Evolutionary conservation across 2,329 filamentous ascomycete species (phyloP).

Genomic region (Apiospora hydei): DNA sequence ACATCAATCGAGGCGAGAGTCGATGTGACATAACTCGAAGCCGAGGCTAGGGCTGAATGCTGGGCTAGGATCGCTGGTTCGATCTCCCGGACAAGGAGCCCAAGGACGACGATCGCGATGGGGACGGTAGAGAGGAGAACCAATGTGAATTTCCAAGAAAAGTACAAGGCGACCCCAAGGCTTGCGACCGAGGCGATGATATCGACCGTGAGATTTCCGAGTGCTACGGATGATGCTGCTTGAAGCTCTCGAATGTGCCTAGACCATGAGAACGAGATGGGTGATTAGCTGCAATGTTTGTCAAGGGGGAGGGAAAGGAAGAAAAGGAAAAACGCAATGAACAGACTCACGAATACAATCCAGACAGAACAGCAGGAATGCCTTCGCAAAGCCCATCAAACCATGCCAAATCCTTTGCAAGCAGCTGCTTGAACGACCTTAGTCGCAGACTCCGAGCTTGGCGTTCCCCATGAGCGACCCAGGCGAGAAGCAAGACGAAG

Average conservation of each 20-base stretch:
- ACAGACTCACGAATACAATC: neutral
- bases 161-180: conserved; percentile 75
- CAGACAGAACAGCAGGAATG: neutral
- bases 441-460: conserved; percentile 74
- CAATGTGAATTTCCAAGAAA: conserved; percentile 84
- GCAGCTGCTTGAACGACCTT: conserved; percentile 69
- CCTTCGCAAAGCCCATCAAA: neutral
- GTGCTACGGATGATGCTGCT: conserved; percentile 77
- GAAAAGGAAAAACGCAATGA: neutral
- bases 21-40: conserved; percentile 74
- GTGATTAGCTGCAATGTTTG: conserved; percentile 46
- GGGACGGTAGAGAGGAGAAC: conserved; percentile 79
- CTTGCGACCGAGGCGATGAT: conserved; percentile 70
- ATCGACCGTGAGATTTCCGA: conserved; percentile 74
- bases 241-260: conserved; percentile 88
- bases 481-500: conserved; percentile 70
- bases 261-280: conserved; percentile 31
- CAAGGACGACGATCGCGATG: conserved; percentile 67
- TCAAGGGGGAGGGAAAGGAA: neutral
- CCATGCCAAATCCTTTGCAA: neutral
- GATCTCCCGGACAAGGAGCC: conserved; percentile 65
- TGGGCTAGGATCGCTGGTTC: conserved; percentile 74
- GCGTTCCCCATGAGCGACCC: conserved; percentile 81
- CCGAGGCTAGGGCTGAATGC: conserved; percentile 69
- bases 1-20: conserved; percentile 79